These are phyloP conservation scores for Aspergillus amoenus DNA, from an alignment of 2,329 filamentous ascomycete genomes.

Conservation along the genomic window DNA sequence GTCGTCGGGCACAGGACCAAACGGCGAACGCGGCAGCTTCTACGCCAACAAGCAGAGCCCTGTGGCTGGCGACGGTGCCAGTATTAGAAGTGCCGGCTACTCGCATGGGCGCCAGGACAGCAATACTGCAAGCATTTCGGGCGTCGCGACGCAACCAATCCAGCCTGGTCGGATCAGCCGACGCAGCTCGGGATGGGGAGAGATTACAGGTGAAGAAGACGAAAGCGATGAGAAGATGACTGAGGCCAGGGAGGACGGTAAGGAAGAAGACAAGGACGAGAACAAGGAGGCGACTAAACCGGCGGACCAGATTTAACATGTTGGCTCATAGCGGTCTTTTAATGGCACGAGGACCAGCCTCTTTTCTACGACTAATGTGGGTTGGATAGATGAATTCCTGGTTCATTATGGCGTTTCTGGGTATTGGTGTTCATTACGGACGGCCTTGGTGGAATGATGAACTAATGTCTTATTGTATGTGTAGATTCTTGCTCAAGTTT, in stretches of 20 bases:
- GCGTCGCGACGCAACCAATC: slow-evolving; percentile 58
- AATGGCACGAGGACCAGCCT: neutral
- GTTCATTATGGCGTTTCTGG: neutral
- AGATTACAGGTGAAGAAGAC: slow-evolving; percentile 37
- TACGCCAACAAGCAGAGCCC: slow-evolving; percentile 58
- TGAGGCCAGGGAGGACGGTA: neutral
- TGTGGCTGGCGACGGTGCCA: slow-evolving; percentile 65
- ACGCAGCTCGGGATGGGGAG: slow-evolving; percentile 46
- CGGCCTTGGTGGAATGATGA: neutral
- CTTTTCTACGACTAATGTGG: neutral
- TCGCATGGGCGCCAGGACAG: slow-evolving; percentile 82
- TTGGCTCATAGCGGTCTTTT: neutral
- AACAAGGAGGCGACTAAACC: neutral
- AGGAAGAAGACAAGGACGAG: slow-evolving; percentile 24
- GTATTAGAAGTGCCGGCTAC: slow-evolving; percentile 72
- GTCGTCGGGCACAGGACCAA: slow-evolving; percentile 63
- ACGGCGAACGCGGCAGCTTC: slow-evolving; percentile 77
- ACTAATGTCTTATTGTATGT: neutral
- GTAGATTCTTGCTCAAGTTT: neutral
- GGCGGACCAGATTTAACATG: neutral
- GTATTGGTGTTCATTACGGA: neutral
- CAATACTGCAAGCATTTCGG: slow-evolving; percentile 69
- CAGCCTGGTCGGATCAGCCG: slow-evolving; percentile 46
- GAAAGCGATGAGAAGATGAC: slow-evolving; percentile 34
- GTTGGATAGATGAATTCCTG: neutral